phyloP scores from a whole-genome alignment of 495 filamentous ascomycete genomes.

The Tuber microsphaerosporum region DNA sequence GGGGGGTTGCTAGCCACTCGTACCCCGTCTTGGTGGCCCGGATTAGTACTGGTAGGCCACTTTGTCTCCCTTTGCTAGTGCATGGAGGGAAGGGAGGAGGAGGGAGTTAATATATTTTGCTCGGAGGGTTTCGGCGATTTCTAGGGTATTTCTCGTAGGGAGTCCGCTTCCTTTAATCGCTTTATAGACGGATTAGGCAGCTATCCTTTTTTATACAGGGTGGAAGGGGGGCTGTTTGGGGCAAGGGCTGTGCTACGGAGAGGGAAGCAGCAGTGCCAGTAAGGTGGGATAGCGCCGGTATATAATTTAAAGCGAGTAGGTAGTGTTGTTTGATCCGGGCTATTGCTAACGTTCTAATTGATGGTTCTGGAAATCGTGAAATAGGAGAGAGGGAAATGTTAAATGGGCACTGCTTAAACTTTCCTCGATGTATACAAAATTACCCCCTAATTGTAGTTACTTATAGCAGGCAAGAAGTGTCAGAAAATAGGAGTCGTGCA shows the following conservation, averaged over 20 bases:
- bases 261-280: neutral
- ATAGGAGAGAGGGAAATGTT: neutral
- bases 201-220: neutral
- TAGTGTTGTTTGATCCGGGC: neutral
- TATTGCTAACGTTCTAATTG: neutral
- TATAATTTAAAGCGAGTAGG: neutral
- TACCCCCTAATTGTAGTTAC: neutral
- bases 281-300: neutral
- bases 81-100: slow-evolving; percentile 27
- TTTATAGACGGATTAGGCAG: neutral
- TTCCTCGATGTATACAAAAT: neutral
- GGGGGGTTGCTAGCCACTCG: slow-evolving; percentile 15
- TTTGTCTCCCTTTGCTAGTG: slow-evolving; percentile 17
- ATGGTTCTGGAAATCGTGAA: neutral
- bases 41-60: slow-evolving; percentile 28
- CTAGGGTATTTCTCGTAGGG: slow-evolving; percentile 26
- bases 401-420: neutral
- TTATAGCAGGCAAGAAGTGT: neutral
- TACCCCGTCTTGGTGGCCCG: slow-evolving; percentile 30
- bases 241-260: neutral
- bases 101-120: slow-evolving; percentile 27
- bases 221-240: neutral
- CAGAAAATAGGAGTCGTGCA: too few species aligned
- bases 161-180: slow-evolving; percentile 6
- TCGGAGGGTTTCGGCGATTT: slow-evolving; percentile 21